Evolutionary conservation across 768 basidiomycete genomes (phyloP).

Genomic region (Russula griseocarnosa): DNA sequence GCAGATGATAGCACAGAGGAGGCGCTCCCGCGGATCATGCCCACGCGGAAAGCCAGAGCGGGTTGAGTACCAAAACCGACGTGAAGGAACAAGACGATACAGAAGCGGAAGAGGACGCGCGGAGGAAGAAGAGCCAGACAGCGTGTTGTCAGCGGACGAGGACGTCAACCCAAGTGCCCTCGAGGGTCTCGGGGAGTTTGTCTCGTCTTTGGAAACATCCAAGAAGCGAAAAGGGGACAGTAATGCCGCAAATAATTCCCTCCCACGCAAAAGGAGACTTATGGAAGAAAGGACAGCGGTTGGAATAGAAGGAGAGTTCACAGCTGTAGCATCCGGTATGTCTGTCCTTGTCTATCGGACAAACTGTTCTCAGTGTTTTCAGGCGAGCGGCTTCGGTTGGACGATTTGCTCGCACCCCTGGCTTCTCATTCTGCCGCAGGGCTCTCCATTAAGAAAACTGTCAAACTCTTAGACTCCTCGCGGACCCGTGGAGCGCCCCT

Average conservation of each 20-base stretch:
- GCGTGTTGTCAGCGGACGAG: slow-evolving; percentile 44
- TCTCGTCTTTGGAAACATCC: slow-evolving; percentile 60
- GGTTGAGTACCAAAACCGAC: slow-evolving; percentile 33
- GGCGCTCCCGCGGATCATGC: not conserved
- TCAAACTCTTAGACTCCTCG: slow-evolving; percentile 54
- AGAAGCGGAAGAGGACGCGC: slow-evolving; percentile 34
- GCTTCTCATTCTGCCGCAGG: slow-evolving; percentile 56
- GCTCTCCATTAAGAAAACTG: slow-evolving; percentile 63
- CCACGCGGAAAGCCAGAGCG: not conserved
- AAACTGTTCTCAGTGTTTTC: slow-evolving; percentile 10
- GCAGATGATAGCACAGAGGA: slow-evolving; percentile 31
- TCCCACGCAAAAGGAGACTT: slow-evolving; percentile 23
- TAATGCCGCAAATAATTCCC: not conserved
- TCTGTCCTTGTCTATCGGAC: not conserved
- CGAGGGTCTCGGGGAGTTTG: slow-evolving; percentile 65
- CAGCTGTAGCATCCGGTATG: slow-evolving; percentile 20
- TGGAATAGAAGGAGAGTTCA: slow-evolving; percentile 27
- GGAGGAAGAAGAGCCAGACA: slow-evolving; percentile 47
- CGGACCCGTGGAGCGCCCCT: slow-evolving; percentile 55
- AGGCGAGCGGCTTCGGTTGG: slow-evolving; percentile 60
- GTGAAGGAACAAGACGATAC: slow-evolving; percentile 11
- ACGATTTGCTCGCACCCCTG: slow-evolving; percentile 74
- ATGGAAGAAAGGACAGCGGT: slow-evolving; percentile 23
- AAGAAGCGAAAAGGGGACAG: slow-evolving; percentile 60
- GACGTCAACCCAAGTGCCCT: slow-evolving; percentile 57